Percentiles rank a stretch among this genome's conserved stretches.
These are phyloP conservation scores for Colletotrichum echinochloae DNA, from an alignment of 2,329 filamentous ascomycete species.

Conservation along the genomic window DNA sequence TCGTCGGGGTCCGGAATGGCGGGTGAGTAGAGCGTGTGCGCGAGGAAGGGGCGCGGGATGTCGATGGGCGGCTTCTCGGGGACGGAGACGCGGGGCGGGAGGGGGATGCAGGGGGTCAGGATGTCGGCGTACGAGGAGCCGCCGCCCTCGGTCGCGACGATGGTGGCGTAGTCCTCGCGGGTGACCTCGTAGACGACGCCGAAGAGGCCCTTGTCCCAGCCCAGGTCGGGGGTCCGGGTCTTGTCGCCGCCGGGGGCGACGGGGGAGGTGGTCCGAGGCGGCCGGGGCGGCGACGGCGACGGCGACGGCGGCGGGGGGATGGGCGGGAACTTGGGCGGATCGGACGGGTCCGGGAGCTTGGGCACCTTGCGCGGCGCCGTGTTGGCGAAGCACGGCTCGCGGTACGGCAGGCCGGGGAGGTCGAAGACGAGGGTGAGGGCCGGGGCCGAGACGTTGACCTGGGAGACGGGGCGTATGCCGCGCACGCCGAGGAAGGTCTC, in stretches of 20 bases:
- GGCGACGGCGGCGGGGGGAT: constrained; percentile 42
- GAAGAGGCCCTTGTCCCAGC: constrained; percentile 85
- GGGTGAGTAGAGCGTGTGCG: constrained; percentile 86
- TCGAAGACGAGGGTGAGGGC: constrained; percentile 84
- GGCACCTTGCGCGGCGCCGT: constrained; percentile 70
- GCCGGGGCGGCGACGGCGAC: neutral
- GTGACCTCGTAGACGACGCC: constrained; percentile 98
- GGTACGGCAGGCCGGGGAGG: constrained; percentile 85
- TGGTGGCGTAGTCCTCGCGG: constrained; percentile 81
- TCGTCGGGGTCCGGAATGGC: constrained; percentile 52
- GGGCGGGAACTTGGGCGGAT: constrained; percentile 47
- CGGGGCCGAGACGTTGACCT: constrained; percentile 85
- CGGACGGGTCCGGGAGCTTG: constrained; percentile 52
- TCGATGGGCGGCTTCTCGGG: constrained; percentile 70
- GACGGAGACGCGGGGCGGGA: constrained; percentile 70
- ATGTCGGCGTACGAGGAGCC: constrained; percentile 88
- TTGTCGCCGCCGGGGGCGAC: constrained; percentile 1
- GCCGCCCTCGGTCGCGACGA: constrained; percentile 91
- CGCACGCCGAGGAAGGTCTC: constrained; percentile 83
- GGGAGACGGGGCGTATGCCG: constrained; percentile 83
- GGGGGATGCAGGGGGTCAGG: constrained; percentile 79
- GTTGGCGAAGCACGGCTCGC: constrained; percentile 93
- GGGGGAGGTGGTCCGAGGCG: neutral
- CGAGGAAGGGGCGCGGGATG: constrained; percentile 76
- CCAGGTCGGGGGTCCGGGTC: constrained; percentile 27